Evolutionary conservation across 257 asterid genomes (phyloP).

Genomic region (Penstemon newberryi): DNA sequence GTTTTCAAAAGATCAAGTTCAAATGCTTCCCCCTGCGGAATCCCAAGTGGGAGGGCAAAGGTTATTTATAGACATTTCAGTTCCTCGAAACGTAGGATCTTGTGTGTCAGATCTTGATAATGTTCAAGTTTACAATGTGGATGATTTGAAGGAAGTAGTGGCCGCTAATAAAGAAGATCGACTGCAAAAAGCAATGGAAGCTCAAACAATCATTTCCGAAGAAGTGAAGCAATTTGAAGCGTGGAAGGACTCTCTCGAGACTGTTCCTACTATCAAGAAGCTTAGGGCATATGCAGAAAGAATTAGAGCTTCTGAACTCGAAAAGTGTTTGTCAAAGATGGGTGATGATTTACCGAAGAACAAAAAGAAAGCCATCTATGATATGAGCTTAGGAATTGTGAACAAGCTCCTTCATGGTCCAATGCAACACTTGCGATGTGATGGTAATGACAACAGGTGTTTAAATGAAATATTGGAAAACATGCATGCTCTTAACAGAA

Average conservation of each 20-base stretch:
- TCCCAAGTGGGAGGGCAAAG: constrained; percentile 49
- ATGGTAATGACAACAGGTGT: constrained; percentile 51
- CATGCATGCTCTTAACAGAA: constrained; percentile 80
- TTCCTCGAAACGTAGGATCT: constrained; percentile 84
- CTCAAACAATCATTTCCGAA: constrained; percentile 62
- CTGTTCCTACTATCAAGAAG: constrained; percentile 89
- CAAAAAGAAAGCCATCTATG: constrained; percentile 70
- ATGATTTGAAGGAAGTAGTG: constrained; percentile 89
- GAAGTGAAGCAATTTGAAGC: constrained; percentile 79
- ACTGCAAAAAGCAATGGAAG: constrained; percentile 71
- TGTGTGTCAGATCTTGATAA: constrained; percentile 59
- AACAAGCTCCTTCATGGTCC: constrained; percentile 90
- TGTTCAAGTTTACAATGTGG: constrained; percentile 72
- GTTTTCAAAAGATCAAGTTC: constrained; percentile 69
- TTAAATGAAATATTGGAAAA: constrained; percentile 65
- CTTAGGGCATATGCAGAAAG: constrained; percentile 83
- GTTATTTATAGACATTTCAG: constrained; percentile 81
- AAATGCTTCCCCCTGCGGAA: constrained; percentile 47
- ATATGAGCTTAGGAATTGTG: constrained; percentile 68
- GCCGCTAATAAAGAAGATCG: constrained; percentile 82
- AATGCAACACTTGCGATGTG: constrained; percentile 82
- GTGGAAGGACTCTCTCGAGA: constrained; percentile 81
- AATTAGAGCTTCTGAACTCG: constrained; percentile 77
- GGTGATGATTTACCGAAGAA: constrained; percentile 57
- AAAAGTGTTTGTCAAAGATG: constrained; percentile 72